Evolutionary conservation across 2,329 filamentous ascomycete species (phyloP).

Genomic region (Harringtonia aguacate): DNA sequence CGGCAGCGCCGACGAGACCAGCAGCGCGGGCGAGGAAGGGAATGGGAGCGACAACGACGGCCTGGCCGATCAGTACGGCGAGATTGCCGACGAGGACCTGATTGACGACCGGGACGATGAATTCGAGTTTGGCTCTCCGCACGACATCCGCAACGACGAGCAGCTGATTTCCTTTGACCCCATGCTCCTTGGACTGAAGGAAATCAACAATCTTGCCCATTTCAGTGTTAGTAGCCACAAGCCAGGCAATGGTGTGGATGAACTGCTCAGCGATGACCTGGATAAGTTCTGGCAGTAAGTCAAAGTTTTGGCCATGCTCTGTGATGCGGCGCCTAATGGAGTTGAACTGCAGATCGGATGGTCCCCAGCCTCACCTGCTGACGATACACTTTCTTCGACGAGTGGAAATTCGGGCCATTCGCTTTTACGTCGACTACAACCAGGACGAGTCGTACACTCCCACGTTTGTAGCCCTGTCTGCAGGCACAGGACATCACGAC

Average conservation of each 20-base stretch:
- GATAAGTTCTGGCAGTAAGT: constrained; percentile 69
- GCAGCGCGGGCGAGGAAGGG: constrained; percentile 5
- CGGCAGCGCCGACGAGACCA: not conserved
- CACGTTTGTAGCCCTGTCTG: constrained; percentile 79
- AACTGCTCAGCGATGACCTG: constrained; percentile 63
- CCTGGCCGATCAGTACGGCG: constrained; percentile 8
- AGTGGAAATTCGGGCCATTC: constrained; percentile 65
- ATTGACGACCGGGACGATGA: constrained; percentile 5
- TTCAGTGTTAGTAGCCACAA: constrained; percentile 78
- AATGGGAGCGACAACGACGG: constrained; percentile 13
- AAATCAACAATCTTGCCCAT: constrained; percentile 73
- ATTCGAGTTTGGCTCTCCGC: constrained; percentile 5
- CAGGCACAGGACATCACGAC: constrained; percentile 85
- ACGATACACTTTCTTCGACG: constrained; percentile 77
- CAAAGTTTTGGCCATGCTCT: no score
- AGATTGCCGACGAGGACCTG: constrained; percentile 6
- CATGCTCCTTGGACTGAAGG: constrained; percentile 53
- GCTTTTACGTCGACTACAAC: constrained; percentile 84
- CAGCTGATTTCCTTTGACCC: constrained; percentile 34
- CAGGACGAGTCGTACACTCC: constrained; percentile 95
- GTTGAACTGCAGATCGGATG: constrained; percentile 51
- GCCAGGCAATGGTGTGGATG: constrained; percentile 67
- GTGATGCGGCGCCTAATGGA: no score
- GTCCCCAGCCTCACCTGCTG: constrained; percentile 70
- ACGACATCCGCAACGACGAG: constrained; percentile 7